Evolutionary conservation across 768 basidiomycete species (phyloP), one percentile per base, ranked within the genome.

Genomic region (Pluteus cervinus): DNA sequence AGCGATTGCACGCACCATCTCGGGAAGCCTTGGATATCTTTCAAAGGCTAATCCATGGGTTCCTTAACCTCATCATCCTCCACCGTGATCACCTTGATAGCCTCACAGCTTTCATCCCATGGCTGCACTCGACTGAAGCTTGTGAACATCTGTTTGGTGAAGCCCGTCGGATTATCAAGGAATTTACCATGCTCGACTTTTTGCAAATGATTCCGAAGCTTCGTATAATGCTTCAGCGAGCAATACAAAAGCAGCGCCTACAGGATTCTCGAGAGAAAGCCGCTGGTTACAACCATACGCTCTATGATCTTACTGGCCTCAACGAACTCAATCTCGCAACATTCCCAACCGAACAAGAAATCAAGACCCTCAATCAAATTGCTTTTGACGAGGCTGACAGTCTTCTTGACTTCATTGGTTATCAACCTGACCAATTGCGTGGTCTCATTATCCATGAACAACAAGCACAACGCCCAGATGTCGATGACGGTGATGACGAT

Each of bases 91-190:
- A 61, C 35, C 2, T 54, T 21, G 5, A 31, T 7, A 31, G 25
- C 3, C n/a, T 23, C 14, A 39, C 37, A n/a, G 63, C 64, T 9
- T 52, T 68, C n/a, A 49, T 62, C n/a, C 60, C 61, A 0, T 66
- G 63, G 62, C 39, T 58, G 1, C 56, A 59, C 36, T 57, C 51
- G 0, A 64, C 44, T 2, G 63, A 67, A 39, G 30, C 49, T 2
- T 51, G 49, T 33, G 63, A 66, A 39, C 65, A 68, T 40, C 17
- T 53, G 7, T 66, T 63, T 39, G 66, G 60, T 0, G 29, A 42
- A 4, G 21, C 40, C 2, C 56, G 65, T 1, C 24, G 54, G 14
- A 45, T 65, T 4, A 31, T 62, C 26, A 46, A 46, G 10, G 65
- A 67, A 39, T 68, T 67, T 46, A 57, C 56, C 0, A 30, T 57